Conservation (phyloP, 2,329 filamentous ascomycete genomes). For the Arthroderma sp. region DNA sequence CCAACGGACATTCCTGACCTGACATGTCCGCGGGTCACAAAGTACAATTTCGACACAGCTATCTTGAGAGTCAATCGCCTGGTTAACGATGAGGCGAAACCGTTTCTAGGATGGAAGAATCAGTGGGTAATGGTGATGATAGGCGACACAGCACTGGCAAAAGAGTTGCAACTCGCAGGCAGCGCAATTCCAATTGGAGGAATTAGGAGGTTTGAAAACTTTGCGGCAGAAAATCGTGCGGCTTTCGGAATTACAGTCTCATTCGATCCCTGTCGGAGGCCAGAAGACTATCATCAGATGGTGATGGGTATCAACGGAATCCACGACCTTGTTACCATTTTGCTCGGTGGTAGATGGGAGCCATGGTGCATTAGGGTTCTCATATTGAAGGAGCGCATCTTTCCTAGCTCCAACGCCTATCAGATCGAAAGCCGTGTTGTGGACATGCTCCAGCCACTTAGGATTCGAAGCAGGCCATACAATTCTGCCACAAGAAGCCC, state of each 20-base stretch:
- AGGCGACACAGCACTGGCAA: background rate
- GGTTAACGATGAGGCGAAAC: background rate
- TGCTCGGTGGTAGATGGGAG: background rate
- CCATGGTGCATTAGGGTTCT: background rate
- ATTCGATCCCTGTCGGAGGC: background rate
- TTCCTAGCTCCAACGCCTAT: background rate
- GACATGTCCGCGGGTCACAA: background rate
- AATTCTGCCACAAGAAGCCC: background rate
- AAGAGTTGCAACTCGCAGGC: background rate
- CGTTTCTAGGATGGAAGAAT: background rate
- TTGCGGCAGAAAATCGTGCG: background rate
- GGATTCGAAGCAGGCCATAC: background rate
- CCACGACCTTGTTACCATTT: background rate
- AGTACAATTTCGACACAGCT: background rate
- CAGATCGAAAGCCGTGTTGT: background rate
- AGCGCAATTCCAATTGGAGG: background rate
- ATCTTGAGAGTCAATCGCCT: slow-evolving; percentile 1
- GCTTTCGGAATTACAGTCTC: background rate
- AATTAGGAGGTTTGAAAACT: too few species aligned
- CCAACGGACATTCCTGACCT: background rate
- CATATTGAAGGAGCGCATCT: background rate
- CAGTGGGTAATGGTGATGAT: background rate
- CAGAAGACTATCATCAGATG: background rate
- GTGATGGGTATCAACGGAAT: background rate
- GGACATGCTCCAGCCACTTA: background rate